Base-by-base conservation (phyloP, 1,284 basidiomycete species). In the Pseudozyma hubeiensis region DNA sequence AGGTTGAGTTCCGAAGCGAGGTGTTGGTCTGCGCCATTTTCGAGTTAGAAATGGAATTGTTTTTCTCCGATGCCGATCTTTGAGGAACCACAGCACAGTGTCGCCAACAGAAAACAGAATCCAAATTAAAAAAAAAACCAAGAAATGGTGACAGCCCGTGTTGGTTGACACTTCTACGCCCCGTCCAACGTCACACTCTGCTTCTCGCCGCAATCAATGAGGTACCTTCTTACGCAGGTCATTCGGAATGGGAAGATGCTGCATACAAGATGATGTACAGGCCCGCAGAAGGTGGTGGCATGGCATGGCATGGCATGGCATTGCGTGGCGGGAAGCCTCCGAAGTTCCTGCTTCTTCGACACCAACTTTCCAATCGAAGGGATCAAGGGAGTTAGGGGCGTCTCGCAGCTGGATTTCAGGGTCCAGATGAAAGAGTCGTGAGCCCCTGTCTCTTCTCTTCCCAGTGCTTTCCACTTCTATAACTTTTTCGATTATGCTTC, bases 111-210 rank as follows among this genome's bases (percentile, higher is more conserved):
- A 24, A 24, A 24, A 4, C 24, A 24, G 4, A 24, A 24, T 24
- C 24, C 24, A 37, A 37, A 37, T 10, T 14, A 37, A 37, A 37
- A 34, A 50, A 13, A 17, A 17, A 43, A 35, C 30, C 1, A 45
- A 31, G n/a, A 30, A 7, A 3, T 13, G 17, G 19, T 13, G 13
- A 13, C 17, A 40, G 14, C 40, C 13, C 40, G 53, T 50, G 66
- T 64, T 69, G 66, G 45, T 45, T 69, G 66, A 69, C 66, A 59
- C 17, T 55, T 69, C 66, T 64, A 69, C 60, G 40, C 5, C 30
- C 29, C 37, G 33, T 30, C 3, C n/a, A 44, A 7, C 19, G 13
- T 44, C 17, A 44, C n/a, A 7, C 43, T n/a, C 1, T 6, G 30
- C 8, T 10, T 4, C 4, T 24, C 24, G 24, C 24, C 24, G 24